Conservation (phyloP, 2,329 filamentous ascomycete species). For the Fusarium nisikadoi region DNA sequence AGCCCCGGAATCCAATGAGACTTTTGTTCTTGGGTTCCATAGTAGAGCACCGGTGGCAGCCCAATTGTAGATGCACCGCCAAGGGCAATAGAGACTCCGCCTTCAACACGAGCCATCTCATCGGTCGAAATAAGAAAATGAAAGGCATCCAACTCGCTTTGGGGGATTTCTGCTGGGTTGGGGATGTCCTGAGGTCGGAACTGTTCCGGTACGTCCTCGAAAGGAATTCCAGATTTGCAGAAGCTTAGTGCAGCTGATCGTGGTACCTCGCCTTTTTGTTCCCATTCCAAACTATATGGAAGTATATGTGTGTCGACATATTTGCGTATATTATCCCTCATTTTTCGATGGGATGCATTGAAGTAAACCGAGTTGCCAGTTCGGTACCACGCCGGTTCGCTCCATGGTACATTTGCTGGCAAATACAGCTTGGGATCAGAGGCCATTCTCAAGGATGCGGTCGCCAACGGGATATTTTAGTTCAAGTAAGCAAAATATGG, state of each 20-base stretch:
- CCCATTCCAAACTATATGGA: background rate
- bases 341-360: background rate
- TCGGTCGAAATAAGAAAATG: background rate
- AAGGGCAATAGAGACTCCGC: background rate
- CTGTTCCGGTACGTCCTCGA: background rate
- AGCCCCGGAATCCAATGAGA: background rate
- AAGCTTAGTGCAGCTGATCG: background rate
- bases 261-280: background rate
- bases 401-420: background rate
- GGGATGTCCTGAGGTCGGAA: background rate
- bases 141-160: background rate
- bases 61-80: background rate
- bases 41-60: background rate
- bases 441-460: background rate
- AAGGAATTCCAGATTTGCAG: background rate
- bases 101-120: background rate
- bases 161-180: background rate
- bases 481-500: rapidly evolving
- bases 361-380: background rate
- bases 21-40: background rate
- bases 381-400: background rate
- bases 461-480: rapidly evolving
- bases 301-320: background rate
- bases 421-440: background rate
- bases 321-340: background rate